These are phyloP conservation scores for Elongisporangium anandrum DNA, from an alignment of 352 stramenopile species.

Conservation along the genomic window DNA sequence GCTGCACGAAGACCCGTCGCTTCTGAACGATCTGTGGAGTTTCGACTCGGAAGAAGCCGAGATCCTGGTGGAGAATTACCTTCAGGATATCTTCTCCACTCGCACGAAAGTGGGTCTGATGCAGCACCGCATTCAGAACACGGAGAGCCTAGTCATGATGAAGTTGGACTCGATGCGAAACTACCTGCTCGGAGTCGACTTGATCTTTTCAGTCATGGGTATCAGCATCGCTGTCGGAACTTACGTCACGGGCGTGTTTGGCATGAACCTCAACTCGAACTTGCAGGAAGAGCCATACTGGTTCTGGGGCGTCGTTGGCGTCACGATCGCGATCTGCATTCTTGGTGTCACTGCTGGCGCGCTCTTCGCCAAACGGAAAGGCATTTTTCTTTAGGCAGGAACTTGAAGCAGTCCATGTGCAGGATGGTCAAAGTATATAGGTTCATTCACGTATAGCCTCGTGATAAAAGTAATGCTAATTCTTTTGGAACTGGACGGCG, in stretches of 20 bases:
- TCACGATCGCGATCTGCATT: constrained; percentile 39
- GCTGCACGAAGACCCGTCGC: constrained; percentile 47
- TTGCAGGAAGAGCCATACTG: constrained; percentile 33
- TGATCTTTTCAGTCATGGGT: constrained; percentile 65
- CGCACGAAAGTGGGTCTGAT: constrained; percentile 63
- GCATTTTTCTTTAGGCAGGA: constrained; percentile 39
- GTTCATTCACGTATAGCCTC: constrained; percentile 1
- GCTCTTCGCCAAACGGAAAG: constrained; percentile 63
- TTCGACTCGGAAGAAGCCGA: constrained; percentile 75
- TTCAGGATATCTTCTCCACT: constrained; percentile 80
- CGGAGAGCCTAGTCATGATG: constrained; percentile 77
- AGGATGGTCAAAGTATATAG: constrained; percentile 4
- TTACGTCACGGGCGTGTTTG: constrained; percentile 61
- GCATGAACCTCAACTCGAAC: constrained; percentile 65
- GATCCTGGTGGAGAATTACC: constrained; percentile 70
- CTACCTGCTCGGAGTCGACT: constrained; percentile 60
- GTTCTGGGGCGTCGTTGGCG: constrained; percentile 56
- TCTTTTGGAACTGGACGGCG: constrained; percentile 77
- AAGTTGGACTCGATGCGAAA: constrained; percentile 79
- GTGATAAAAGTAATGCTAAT: constrained; percentile 19
- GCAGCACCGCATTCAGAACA: constrained; percentile 72
- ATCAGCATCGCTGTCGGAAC: constrained; percentile 64
- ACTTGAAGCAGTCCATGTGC: too few species aligned
- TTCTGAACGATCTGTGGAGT: constrained; percentile 50
- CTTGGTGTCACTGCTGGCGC: constrained; percentile 36